Base-by-base conservation (phyloP, 2,329 filamentous ascomycete genomes). In the Colletotrichum coccodes region DNA sequence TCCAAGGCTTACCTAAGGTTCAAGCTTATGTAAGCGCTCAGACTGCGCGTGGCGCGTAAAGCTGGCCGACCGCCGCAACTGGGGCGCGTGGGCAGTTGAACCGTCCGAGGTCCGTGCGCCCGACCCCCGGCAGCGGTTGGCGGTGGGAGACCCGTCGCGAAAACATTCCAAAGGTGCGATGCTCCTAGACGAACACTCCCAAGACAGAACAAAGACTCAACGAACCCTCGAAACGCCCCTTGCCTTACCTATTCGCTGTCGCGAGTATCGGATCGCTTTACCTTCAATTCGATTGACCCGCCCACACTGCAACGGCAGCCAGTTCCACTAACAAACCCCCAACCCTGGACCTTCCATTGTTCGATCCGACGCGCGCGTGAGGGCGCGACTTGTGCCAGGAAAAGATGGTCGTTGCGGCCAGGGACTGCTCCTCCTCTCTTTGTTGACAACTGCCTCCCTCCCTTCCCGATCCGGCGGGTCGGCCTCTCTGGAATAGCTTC, bases 381-480 rank as follows among this genome's bases (percentile, higher is more conserved):
- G 21, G 56, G 56, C 66, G 66, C 66, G 66, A 69, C 66, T 66
- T 52, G 59, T 50, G 44, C 64, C 57, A 23, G 57, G 58, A 50
- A 58, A 68, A 52, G 63, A 70, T 70, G 67, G 64, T 68, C 32
- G 52, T 68, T 70, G 52, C 64, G 52, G 40, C 57, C 57, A 70
- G 67, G 57, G 46, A 70, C 67, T 52, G 47, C 64, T 68, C 61
- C 21, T 64, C 50, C 64, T 47, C 34, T 58, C 67, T 70, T 70
- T 70, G 67, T 68, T 70, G 64, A 67, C 64, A 62, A 47, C 64
- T 46, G 46, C 34, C 54, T 66, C 61, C 66, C 61, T 69, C 56
- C 49, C 56, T 60, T 69, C 67, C 67, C 67, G 40, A 62, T 68
- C 67, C 64, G 67, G 64, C 67, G 64, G 57, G 67, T 47, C 67